A percentile compares a stretch with the other conserved stretches of the same genome.
These are phyloP conservation scores for Ogataea neopini DNA, from an alignment of 805 yeast species.

Conservation along the genomic window DNA sequence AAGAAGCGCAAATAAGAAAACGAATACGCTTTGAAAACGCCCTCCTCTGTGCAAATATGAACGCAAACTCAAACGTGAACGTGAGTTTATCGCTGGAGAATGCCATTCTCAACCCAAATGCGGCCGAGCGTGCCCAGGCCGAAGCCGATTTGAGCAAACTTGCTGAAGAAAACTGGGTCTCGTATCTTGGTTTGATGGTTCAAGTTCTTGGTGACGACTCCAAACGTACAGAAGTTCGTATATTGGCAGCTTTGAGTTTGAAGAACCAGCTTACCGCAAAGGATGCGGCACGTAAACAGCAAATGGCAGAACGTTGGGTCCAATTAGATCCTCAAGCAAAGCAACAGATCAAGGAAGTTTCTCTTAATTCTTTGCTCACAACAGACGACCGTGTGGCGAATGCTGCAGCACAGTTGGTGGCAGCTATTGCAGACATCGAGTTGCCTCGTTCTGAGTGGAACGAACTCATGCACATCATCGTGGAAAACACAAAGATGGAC, in stretches of 20 bases:
- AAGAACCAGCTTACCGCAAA: slow-evolving; percentile 89
- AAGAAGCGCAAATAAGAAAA: not conserved
- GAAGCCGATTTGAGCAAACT: slow-evolving; percentile 72
- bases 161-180: slow-evolving; percentile 74
- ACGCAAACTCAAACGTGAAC: slow-evolving; percentile 43
- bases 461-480: slow-evolving; percentile 77
- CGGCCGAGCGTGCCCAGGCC: slow-evolving; percentile 68
- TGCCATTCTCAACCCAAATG: slow-evolving; percentile 72
- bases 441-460: slow-evolving; percentile 88
- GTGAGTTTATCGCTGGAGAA: slow-evolving; percentile 73
- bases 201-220: slow-evolving; percentile 67
- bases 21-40: not conserved
- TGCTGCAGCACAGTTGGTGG: slow-evolving; percentile 89
- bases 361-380: slow-evolving; percentile 64
- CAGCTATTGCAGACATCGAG: slow-evolving; percentile 96
- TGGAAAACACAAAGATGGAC: slow-evolving; percentile 80
- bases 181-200: slow-evolving; percentile 68
- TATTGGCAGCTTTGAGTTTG: slow-evolving; percentile 84
- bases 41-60: not conserved
- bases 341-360: slow-evolving; percentile 62
- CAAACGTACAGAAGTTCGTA: slow-evolving; percentile 76
- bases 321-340: slow-evolving; percentile 55
- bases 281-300: slow-evolving; percentile 57
- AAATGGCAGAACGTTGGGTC: slow-evolving; percentile 75
- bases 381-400: slow-evolving; percentile 78